Percentiles rank a stretch among this genome's conserved stretches.
These are phyloP conservation scores for Rhizophora apiculata DNA, from an alignment of 345 rosid genomes.

Conservation along the genomic window DNA sequence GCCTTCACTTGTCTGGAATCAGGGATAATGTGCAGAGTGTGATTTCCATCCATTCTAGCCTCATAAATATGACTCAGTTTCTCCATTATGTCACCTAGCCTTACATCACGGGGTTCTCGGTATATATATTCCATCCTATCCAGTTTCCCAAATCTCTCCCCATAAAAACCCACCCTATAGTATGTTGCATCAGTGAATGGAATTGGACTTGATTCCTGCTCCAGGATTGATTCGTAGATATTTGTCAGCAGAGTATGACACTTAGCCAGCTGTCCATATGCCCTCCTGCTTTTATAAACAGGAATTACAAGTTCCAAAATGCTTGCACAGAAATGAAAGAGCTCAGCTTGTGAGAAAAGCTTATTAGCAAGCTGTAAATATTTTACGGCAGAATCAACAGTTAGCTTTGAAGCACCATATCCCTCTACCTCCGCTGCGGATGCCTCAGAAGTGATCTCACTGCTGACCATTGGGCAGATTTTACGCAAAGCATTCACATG, in stretches of 20 bases:
- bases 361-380: conserved; percentile 93
- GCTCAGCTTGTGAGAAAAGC: conserved; percentile 97
- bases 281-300: conserved; percentile 93
- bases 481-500: conserved; percentile 77
- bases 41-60: conserved; percentile 86
- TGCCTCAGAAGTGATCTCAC: conserved; percentile 86
- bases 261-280: conserved; percentile 93
- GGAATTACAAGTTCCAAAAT: conserved; percentile 96
- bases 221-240: conserved; percentile 87
- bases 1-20: conserved; percentile 98
- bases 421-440: conserved; percentile 99
- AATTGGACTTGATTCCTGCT: conserved; percentile 94
- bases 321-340: conserved; percentile 94
- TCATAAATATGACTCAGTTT: conserved; percentile 95
- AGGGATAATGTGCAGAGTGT: conserved; percentile 81
- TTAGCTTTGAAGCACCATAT: conserved; percentile 97
- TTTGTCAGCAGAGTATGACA: conserved; percentile 84
- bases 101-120: conserved; percentile 96
- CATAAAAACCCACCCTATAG: conserved; percentile 97
- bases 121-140: conserved; percentile 83
- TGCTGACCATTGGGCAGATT: conserved; percentile 93
- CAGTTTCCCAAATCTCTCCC: conserved; percentile 85
- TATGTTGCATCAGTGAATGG: conserved; percentile 97
- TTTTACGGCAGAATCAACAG: conserved; percentile 98
- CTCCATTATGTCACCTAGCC: conserved; percentile 98